These are phyloP conservation scores for Boletus semigastroideus DNA, from an alignment of 1,284 basidiomycete species.

Conservation along the genomic window DNA sequence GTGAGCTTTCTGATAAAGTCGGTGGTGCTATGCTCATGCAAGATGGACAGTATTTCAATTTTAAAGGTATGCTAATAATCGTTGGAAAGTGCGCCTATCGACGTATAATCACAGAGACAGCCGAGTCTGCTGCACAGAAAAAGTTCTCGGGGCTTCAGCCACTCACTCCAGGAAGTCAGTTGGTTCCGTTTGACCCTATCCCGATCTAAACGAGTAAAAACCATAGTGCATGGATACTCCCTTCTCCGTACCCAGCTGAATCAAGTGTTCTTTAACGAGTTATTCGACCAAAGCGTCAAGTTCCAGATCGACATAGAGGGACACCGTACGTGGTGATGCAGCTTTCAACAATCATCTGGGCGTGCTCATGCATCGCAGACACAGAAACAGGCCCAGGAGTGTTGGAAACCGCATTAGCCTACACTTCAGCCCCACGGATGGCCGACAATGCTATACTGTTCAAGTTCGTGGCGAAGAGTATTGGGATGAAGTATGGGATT, in stretches of 20 bases:
- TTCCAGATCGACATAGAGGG: slow-evolving; percentile 89
- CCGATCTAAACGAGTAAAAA: slow-evolving; percentile 7
- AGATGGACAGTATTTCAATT: slow-evolving; percentile 91
- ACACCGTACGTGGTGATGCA: slow-evolving; percentile 65
- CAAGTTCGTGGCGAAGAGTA: slow-evolving; percentile 90
- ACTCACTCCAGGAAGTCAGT: slow-evolving; percentile 88
- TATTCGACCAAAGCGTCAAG: slow-evolving; percentile 75
- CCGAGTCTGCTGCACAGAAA: slow-evolving; percentile 75
- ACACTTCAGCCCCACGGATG: slow-evolving; percentile 82
- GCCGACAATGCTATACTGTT: slow-evolving; percentile 94
- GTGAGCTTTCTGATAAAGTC: slow-evolving; percentile 40
- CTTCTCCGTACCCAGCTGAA: slow-evolving; percentile 87
- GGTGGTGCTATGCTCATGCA: slow-evolving; percentile 2
- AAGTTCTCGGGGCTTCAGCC: slow-evolving; percentile 73
- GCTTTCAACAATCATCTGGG: background rate
- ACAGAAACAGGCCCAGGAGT: slow-evolving; percentile 96
- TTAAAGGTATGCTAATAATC: slow-evolving; percentile 57
- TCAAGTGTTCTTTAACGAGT: slow-evolving; percentile 84
- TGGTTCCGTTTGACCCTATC: background rate
- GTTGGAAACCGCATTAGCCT: slow-evolving; percentile 91
- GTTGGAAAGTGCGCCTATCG: background rate
- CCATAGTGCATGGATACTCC: slow-evolving; percentile 88
- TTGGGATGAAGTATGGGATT: slow-evolving; percentile 87
- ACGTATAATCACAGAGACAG: slow-evolving; percentile 59
- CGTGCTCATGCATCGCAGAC: slow-evolving; percentile 47